Conservation (phyloP, 306 rosid genomes). For the Biancaea sappan region DNA sequence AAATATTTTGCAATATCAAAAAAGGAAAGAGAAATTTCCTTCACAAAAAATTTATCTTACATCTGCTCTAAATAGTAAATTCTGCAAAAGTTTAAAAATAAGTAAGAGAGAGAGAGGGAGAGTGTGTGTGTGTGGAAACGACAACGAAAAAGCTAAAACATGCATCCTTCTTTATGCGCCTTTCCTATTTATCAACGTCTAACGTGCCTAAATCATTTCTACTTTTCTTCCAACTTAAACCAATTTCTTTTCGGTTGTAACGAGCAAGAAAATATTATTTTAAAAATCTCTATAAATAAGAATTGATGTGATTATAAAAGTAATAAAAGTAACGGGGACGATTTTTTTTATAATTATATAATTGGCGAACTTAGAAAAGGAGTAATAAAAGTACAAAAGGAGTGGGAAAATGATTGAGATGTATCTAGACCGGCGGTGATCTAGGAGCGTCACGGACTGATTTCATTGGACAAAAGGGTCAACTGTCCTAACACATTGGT, state of each 20-base stretch:
- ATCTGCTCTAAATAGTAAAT: too few species aligned
- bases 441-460: neutral
- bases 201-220: neutral
- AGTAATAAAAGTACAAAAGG: neutral
- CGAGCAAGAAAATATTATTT: neutral
- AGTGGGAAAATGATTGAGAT: neutral
- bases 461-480: slow-evolving; percentile 4
- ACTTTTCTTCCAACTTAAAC: neutral
- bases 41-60: too few species aligned
- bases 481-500: neutral
- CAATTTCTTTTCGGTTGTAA: neutral
- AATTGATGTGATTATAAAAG: neutral
- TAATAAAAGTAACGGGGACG: neutral
- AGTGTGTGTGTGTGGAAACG: too few species aligned
- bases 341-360: too few species aligned
- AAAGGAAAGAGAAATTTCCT: too few species aligned
- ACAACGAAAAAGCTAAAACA: neutral
- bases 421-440: neutral
- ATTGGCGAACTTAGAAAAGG: neutral
- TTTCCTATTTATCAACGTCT: neutral
- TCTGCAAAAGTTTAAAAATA: too few species aligned
- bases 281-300: neutral
- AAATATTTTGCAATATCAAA: too few species aligned
- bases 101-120: too few species aligned
- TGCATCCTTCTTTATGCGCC: slow-evolving; percentile 3